Evolutionary conservation across 2,329 filamentous ascomycete genomes (phyloP).

Genomic region (Diaporthe sp.): DNA sequence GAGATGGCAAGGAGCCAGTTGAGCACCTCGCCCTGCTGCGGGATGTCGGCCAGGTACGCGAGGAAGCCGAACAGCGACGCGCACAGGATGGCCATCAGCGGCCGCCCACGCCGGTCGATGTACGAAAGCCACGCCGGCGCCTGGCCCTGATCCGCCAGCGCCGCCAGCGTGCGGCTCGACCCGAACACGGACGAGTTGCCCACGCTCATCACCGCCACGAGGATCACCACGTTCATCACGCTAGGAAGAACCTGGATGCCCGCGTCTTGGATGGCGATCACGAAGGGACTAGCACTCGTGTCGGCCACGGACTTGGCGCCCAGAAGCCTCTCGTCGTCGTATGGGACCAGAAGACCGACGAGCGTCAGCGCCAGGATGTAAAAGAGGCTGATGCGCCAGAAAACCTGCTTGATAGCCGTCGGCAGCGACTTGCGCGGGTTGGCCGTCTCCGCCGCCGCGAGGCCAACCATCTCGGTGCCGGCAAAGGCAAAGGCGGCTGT

Average conservation of each 20-base stretch:
- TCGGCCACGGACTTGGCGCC: conserved; percentile 54
- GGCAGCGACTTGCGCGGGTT: conserved; percentile 87
- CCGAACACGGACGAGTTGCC: conserved; percentile 94
- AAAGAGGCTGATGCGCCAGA: conserved; percentile 93
- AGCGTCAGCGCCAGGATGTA: conserved; percentile 87
- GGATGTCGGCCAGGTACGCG: conserved; percentile 80
- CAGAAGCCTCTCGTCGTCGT: conserved; percentile 75
- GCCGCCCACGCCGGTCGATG: conserved; percentile 86
- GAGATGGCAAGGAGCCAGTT: conserved; percentile 85
- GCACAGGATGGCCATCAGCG: conserved; percentile 78
- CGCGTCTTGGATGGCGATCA: conserved; percentile 90
- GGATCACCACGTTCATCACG: conserved; percentile 95
- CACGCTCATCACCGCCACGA: conserved; percentile 90
- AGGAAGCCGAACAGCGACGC: conserved; percentile 80
- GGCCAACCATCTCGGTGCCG: conserved; percentile 81
- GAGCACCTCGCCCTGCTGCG: conserved; percentile 74
- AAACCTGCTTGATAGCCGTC: conserved; percentile 91
- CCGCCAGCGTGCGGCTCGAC: conserved; percentile 89
- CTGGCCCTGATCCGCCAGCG: conserved; percentile 88
- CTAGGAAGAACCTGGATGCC: conserved; percentile 86
- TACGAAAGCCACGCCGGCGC: conserved; percentile 84
- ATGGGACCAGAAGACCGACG: conserved; percentile 86
- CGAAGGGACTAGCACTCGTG: conserved; percentile 77
- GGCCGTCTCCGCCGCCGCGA: conserved; percentile 83
- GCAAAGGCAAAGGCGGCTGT: conserved; percentile 83